Evolutionary conservation across 2,329 filamentous ascomycete genomes (phyloP).

Genomic region (Nigrograna mackinnonii): DNA sequence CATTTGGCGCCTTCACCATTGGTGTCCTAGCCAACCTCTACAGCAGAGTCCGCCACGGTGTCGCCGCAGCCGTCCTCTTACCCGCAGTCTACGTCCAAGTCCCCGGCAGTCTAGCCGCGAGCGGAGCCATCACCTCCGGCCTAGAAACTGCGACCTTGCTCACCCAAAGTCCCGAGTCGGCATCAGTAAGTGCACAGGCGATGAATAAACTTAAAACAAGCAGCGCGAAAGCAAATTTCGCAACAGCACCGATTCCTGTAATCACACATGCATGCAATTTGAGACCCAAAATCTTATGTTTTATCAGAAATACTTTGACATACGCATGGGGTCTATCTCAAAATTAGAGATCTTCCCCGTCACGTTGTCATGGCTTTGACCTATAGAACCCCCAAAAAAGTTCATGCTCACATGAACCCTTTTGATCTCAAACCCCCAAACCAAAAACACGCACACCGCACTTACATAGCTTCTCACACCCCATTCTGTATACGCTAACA

Average conservation of each 20-base stretch:
- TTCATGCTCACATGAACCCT: background rate
- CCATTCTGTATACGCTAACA: background rate
- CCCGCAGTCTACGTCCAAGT: constrained; percentile 37
- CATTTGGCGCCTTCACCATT: constrained; percentile 74
- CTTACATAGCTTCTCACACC: background rate
- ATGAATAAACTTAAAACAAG: background rate
- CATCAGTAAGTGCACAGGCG: constrained; percentile 18
- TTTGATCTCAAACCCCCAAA: background rate
- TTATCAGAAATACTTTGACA: no score
- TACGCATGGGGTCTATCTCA: background rate
- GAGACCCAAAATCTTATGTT: no score
- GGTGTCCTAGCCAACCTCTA: constrained; percentile 80
- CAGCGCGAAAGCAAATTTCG: background rate
- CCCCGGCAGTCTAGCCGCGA: constrained; percentile 34
- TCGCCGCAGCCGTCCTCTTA: constrained; percentile 41
- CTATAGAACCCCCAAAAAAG: background rate
- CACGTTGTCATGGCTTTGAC: background rate
- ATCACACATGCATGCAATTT: no score
- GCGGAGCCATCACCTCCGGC: constrained; percentile 31
- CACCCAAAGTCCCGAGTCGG: constrained; percentile 19
- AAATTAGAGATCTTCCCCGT: background rate
- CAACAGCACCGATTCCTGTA: no score
- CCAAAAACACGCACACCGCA: background rate
- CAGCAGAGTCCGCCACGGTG: constrained; percentile 63
- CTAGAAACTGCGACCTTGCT: constrained; percentile 29